Evolutionary conservation across 2,329 filamentous ascomycete species (phyloP).

Genomic region (Xylariales sp.): DNA sequence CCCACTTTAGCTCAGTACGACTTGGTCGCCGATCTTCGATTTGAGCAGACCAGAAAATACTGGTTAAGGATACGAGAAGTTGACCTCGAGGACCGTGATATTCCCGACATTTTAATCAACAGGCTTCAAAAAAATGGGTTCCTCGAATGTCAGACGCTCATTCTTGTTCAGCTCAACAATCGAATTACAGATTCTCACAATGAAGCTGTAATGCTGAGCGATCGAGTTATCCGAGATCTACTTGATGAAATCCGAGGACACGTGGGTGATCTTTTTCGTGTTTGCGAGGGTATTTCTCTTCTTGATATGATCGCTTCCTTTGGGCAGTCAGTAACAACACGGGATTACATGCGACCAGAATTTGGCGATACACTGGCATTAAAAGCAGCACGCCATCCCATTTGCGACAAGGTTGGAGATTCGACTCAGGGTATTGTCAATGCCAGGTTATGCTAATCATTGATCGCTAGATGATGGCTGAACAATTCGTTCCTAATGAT

Average conservation of each 20-base stretch:
- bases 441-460: too few relatives aligned
- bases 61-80: conserved; percentile 63
- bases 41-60: conserved; percentile 73
- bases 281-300: conserved; percentile 81
- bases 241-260: conserved; percentile 68
- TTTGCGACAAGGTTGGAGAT: conserved; percentile 59
- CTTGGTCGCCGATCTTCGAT: conserved; percentile 65
- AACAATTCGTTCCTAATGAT: conserved; percentile 81
- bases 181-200: conserved; percentile 77
- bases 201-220: conserved; percentile 79
- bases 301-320: conserved; percentile 83
- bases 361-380: conserved; percentile 66
- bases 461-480: conserved; percentile 50
- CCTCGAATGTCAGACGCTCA: conserved; percentile 83
- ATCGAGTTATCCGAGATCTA: conserved; percentile 68
- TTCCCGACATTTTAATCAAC: conserved; percentile 76
- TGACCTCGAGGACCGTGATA: conserved; percentile 55
- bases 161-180: conserved; percentile 75
- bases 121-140: conserved; percentile 65
- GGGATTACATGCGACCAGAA: conserved; percentile 60
- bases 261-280: conserved; percentile 71
- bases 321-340: conserved; percentile 64
- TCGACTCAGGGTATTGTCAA: background rate
- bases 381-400: conserved; percentile 71
- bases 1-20: conserved; percentile 56